These are phyloP conservation scores for Globisporangium cylindrosporum DNA, from an alignment of 352 stramenopile species.

Conservation along the genomic window DNA sequence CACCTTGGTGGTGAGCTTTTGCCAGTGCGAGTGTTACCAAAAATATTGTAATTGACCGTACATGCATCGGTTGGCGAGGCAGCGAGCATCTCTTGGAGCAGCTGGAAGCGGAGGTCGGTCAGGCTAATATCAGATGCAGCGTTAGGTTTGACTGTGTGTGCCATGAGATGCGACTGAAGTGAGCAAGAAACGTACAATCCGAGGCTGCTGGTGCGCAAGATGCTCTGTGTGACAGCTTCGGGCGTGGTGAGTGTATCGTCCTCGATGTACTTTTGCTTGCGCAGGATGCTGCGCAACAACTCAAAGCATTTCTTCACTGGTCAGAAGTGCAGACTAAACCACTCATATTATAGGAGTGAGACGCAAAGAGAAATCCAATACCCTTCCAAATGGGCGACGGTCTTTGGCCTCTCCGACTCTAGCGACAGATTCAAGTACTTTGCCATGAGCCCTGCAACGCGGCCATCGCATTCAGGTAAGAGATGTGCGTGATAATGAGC, in stretches of 20 bases:
- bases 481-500: not conserved
- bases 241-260: slow-evolving; percentile 31
- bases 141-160: not conserved
- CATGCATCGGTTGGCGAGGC: slow-evolving; percentile 31
- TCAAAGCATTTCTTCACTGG: not conserved
- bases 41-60: slow-evolving; percentile 3
- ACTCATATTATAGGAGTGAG: not conserved
- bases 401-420: slow-evolving; percentile 26
- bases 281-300: slow-evolving; percentile 27
- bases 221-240: slow-evolving; percentile 29
- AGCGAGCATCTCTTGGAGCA: slow-evolving; percentile 39
- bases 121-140: slow-evolving; percentile 17
- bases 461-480: too few species aligned
- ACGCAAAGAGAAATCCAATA: slow-evolving; percentile 4
- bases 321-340: not conserved
- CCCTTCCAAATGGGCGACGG: slow-evolving; percentile 37
- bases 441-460: slow-evolving; percentile 26
- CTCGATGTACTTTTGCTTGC: slow-evolving; percentile 46
- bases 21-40: not conserved
- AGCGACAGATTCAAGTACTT: slow-evolving; percentile 32
- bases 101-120: slow-evolving; percentile 37
- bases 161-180: not conserved
- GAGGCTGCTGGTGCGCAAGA: slow-evolving; percentile 34
- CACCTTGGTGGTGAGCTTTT: not conserved
- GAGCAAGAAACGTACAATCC: slow-evolving; percentile 29